Conservation (phyloP, 129 eudicot species). For the Glebionis coronaria region DNA sequence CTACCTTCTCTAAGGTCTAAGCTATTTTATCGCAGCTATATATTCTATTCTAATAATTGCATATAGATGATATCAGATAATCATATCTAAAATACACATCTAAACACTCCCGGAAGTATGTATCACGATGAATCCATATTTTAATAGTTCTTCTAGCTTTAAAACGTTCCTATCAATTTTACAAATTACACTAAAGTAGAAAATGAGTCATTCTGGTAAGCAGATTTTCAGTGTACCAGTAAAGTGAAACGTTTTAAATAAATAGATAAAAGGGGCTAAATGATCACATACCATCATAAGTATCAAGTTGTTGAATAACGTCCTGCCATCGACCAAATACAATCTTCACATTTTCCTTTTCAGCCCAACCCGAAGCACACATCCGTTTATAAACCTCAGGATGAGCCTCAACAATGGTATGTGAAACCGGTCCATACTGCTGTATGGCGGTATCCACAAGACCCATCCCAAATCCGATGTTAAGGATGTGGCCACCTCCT, state of each 20-base stretch:
- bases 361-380: slow-evolving; percentile 78
- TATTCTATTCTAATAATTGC: too few species aligned
- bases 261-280: not conserved
- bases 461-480: slow-evolving; percentile 98
- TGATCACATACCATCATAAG: slow-evolving; percentile 64
- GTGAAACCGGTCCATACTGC: slow-evolving; percentile 57
- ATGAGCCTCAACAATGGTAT: slow-evolving; percentile 95
- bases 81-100: not conserved
- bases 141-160: not conserved
- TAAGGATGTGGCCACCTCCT: slow-evolving; percentile 68
- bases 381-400: slow-evolving; percentile 81
- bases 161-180: too few species aligned
- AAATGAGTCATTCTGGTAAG: slow-evolving; percentile 1
- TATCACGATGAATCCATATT: not conserved
- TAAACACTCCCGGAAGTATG: not conserved
- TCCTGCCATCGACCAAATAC: slow-evolving; percentile 96
- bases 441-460: slow-evolving; percentile 92
- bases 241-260: not conserved
- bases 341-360: slow-evolving; percentile 79
- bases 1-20: too few species aligned
- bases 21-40: too few species aligned
- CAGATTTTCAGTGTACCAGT: slow-evolving; percentile 8
- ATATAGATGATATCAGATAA: not conserved
- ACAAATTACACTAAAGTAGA: too few species aligned
- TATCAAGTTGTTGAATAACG: slow-evolving; percentile 71